Base-by-base conservation (phyloP, 768 basidiomycete genomes). In the Flagelloscypha sp. region DNA sequence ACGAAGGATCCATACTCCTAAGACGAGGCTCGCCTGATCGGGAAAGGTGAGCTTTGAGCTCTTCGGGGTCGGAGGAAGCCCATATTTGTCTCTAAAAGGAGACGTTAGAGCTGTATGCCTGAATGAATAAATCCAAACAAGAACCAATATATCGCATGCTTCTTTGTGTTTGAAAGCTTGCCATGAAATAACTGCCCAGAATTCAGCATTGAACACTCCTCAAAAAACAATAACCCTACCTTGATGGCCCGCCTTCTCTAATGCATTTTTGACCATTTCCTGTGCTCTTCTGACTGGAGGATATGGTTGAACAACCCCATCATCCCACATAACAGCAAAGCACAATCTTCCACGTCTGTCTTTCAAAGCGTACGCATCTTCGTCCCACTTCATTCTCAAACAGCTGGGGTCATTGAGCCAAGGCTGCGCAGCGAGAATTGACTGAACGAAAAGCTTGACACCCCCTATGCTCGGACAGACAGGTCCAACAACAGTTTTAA, bases 401-500 rank as follows among this genome's bases (percentile, higher is more conserved):
- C 62, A 66, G 37, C 72, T 47, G 5, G 84, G 77, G 47, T 88
- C 86, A 37, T 59, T 66, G 3, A 66, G 46, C 85, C 85, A 87
- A 3, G 84, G 78, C 41, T 70, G 61, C 17, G 60, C 48, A 42
- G 64, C 69, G 11, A 80, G 47, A 16, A 92, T 69, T 1, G 73
- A 68, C 50, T 79, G 66, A 54, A 73, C 71, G 56, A 90, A 88
- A 0, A 55, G 44, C 49, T 74, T 79, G 37, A 90, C 54, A n/a
- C 71, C 82, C 7, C 52, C 58, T 30, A 87, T 43, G 22, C 72
- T 72, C 27, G 57, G 62, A 2, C 74, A 60, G 33, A 88, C 60
- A 5, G 88, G 88, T 0, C 88, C 88, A 8, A 88, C 63, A 19
- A 87, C 81, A 3, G 84, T 84, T 4, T 11, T 78, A 74, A 41